Conservation (phyloP, 371 early-diverging fungal species). For the Rhizopus microsporus region DNA sequence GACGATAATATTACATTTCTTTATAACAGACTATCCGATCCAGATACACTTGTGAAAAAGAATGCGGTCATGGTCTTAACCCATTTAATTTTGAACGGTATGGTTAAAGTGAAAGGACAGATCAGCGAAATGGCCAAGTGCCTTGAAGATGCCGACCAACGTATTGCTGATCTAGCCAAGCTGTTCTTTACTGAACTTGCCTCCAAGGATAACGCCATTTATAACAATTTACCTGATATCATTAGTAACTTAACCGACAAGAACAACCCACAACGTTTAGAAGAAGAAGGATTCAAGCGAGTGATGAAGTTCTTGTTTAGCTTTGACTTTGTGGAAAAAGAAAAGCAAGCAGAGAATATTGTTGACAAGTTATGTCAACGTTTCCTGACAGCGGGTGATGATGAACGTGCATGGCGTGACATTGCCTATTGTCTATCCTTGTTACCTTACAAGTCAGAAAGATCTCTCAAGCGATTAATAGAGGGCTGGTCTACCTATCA, state of each 20-base stretch:
- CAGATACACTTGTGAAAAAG: slow-evolving; percentile 81
- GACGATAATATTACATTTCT: slow-evolving; percentile 92
- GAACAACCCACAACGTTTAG: slow-evolving; percentile 51
- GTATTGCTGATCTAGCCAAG: slow-evolving; percentile 89
- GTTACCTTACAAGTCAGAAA: slow-evolving; percentile 84
- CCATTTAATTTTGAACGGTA: slow-evolving; percentile 95
- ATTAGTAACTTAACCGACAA: slow-evolving; percentile 80
- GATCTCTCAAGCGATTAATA: slow-evolving; percentile 77
- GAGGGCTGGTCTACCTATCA: slow-evolving; percentile 81
- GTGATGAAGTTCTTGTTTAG: slow-evolving; percentile 89
- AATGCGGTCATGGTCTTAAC: slow-evolving; percentile 97
- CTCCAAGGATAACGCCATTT: slow-evolving; percentile 95
- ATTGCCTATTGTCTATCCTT: slow-evolving; percentile 90
- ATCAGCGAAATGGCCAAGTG: slow-evolving; percentile 97
- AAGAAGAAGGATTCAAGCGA: slow-evolving; percentile 75
- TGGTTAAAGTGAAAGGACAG: slow-evolving; percentile 98
- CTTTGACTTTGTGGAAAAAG: slow-evolving; percentile 92
- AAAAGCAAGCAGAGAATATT: slow-evolving; percentile 90
- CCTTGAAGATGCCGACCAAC: slow-evolving; percentile 82
- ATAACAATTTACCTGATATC: slow-evolving; percentile 97
- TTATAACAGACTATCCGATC: slow-evolving; percentile 86
- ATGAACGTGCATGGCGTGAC: slow-evolving; percentile 86
- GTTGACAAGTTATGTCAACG: slow-evolving; percentile 94
- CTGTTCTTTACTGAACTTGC: slow-evolving; percentile 95
- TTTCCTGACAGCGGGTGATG: slow-evolving; percentile 71